Percentiles rank a stretch among this genome's conserved stretches.
Evolutionary conservation across 805 yeast genomes (phyloP).

Genomic region (Yarrowia yakushimensis): DNA sequence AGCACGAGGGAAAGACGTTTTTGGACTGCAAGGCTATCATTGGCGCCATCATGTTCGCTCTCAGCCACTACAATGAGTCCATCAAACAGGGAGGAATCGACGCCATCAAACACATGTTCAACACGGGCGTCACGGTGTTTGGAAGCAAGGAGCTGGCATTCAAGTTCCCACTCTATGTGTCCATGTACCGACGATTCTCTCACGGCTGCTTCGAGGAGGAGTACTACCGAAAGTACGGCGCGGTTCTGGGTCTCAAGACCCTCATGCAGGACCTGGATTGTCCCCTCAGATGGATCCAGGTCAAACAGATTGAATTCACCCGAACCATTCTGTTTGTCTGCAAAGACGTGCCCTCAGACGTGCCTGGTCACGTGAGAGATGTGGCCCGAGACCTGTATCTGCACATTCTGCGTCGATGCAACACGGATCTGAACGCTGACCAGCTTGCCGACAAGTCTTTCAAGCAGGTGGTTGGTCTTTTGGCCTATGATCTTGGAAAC

Average conservation of each 20-base stretch:
- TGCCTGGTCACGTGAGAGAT: constrained; percentile 72
- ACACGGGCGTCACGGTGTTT: constrained; percentile 61
- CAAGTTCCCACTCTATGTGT: constrained; percentile 69
- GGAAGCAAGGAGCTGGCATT: constrained; percentile 64
- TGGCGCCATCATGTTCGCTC: constrained; percentile 71
- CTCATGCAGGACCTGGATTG: constrained; percentile 64
- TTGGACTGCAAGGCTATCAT: constrained; percentile 68
- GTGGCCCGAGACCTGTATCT: constrained; percentile 67
- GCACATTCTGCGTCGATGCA: constrained; percentile 62
- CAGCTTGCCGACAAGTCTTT: constrained; percentile 68
- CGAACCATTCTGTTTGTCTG: constrained; percentile 85
- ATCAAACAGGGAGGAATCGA: constrained; percentile 70
- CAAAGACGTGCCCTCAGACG: constrained; percentile 84
- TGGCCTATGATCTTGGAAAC: constrained; percentile 89
- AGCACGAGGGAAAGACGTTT: constrained; percentile 71
- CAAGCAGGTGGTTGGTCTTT: constrained; percentile 77
- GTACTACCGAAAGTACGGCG: constrained; percentile 83
- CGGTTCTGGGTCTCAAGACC: constrained; percentile 75
- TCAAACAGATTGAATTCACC: constrained; percentile 77
- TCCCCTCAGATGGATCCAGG: constrained; percentile 68
- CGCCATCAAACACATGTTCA: constrained; percentile 59
- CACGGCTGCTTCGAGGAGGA: constrained; percentile 91
- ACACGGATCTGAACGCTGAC: constrained; percentile 55
- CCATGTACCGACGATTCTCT: constrained; percentile 74
- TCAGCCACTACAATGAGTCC: constrained; percentile 68